These are phyloP conservation scores for Solanum pinnatisectum DNA, from an alignment of 257 asterid species.

Conservation along the genomic window DNA sequence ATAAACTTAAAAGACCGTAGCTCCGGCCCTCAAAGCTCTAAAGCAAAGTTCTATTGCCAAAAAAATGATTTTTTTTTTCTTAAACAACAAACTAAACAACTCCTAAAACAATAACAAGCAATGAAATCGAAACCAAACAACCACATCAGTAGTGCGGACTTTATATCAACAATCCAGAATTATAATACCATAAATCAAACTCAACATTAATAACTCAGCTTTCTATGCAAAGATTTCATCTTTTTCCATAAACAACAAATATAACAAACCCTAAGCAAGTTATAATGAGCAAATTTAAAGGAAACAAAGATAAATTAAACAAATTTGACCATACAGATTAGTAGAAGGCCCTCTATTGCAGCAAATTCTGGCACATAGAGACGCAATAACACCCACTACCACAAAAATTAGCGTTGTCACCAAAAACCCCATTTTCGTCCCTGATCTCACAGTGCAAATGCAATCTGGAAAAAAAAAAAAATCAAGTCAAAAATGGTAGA, in stretches of 20 bases:
- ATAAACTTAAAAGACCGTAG: not conserved
- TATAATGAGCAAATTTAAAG: not conserved
- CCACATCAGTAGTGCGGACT: not conserved
- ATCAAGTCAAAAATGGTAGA: not conserved
- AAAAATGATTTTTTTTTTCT: not conserved
- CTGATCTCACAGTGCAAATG: not conserved
- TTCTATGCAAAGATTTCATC: not conserved
- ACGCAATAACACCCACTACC: constrained; percentile 66
- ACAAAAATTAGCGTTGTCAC: constrained; percentile 67
- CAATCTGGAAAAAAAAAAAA: not conserved
- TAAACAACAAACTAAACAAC: not conserved
- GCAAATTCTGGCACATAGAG: constrained; percentile 68
- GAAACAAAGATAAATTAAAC: not conserved
- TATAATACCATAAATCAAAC: not conserved
- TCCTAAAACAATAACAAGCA: not conserved
- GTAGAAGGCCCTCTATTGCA: constrained; percentile 88
- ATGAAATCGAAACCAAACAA: not conserved
- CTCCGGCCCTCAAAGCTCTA: not conserved
- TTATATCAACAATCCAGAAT: not conserved
- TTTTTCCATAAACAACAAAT: not conserved
- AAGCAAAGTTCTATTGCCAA: not conserved
- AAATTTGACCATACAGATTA: constrained; percentile 52
- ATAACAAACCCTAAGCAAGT: not conserved
- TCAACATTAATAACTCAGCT: not conserved
- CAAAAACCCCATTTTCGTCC: constrained; percentile 51